A percentile compares a stretch with the other conserved stretches of the same genome.
These are phyloP conservation scores for Cenchrus americanus DNA, from an alignment of 176 grass and related monocot species.

Conservation along the genomic window DNA sequence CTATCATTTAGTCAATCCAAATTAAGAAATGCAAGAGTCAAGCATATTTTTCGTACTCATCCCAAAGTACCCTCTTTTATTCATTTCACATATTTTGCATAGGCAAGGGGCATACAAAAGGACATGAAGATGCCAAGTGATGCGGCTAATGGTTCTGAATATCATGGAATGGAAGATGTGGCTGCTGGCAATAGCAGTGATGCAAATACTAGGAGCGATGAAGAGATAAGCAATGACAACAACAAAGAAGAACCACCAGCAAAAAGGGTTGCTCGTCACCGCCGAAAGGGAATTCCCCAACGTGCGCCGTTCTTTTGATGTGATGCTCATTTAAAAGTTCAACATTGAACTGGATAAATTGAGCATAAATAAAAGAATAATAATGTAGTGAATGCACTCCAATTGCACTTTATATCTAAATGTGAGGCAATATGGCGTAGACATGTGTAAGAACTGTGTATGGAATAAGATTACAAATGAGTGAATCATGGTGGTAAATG, in stretches of 20 bases:
- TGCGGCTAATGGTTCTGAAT: not conserved
- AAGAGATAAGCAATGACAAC: not conserved
- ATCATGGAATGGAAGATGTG: not conserved
- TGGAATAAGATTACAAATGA: too few species aligned
- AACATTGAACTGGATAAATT: too few species aligned
- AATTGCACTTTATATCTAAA: too few species aligned
- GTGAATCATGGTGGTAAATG: too few species aligned
- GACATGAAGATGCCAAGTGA: conserved; percentile 29
- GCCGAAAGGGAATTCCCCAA: conserved; percentile 65
- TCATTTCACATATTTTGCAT: conserved; percentile 1
- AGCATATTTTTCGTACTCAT: not conserved
- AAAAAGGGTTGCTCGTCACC: conserved; percentile 19
- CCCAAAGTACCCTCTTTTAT: not conserved
- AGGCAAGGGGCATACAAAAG: conserved; percentile 48
- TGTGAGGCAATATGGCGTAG: too few species aligned
- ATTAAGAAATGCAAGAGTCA: not conserved
- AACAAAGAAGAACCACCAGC: not conserved
- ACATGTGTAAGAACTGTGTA: too few species aligned
- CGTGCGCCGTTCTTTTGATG: conserved; percentile 56
- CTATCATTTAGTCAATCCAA: not conserved
- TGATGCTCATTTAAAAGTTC: not conserved
- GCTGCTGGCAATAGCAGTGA: not conserved
- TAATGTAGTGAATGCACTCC: too few species aligned
- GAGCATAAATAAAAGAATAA: too few species aligned
- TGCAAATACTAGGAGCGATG: not conserved